These are phyloP conservation scores for Pulveroboletus sp. DNA, from an alignment of 768 basidiomycete species.

Conservation along the genomic window DNA sequence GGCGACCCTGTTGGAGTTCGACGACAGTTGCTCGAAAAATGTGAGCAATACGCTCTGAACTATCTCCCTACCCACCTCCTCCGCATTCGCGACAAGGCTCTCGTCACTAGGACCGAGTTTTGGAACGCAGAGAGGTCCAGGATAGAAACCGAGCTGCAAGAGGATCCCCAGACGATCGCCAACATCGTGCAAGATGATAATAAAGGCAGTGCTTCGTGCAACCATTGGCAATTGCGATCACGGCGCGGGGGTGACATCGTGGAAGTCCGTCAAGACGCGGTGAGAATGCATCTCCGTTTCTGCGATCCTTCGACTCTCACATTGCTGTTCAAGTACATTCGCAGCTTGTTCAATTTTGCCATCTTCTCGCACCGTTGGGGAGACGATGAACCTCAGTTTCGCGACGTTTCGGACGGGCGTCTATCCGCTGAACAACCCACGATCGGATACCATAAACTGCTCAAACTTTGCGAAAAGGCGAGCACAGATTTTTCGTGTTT, in stretches of 20 bases:
- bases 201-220: neutral
- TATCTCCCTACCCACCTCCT: slow-evolving; percentile 17
- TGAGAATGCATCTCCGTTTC: slow-evolving; percentile 1
- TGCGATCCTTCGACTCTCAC: neutral
- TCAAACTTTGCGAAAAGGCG: slow-evolving; percentile 15
- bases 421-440: neutral
- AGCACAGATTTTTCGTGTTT: slow-evolving; percentile 12
- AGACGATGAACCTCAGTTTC: slow-evolving; percentile 14
- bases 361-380: slow-evolving; percentile 24
- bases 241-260: neutral
- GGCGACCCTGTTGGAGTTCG: neutral
- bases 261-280: neutral
- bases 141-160: neutral
- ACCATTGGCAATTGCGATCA: neutral
- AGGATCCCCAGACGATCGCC: neutral
- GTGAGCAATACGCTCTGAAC: slow-evolving; percentile 18
- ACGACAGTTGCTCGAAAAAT: slow-evolving; percentile 7
- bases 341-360: slow-evolving; percentile 14
- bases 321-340: slow-evolving; percentile 3
- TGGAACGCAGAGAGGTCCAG: slow-evolving; percentile 11
- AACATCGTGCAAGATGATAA: neutral
- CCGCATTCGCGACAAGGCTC: slow-evolving; percentile 14
- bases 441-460: slow-evolving; percentile 16
- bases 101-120: slow-evolving; percentile 9
- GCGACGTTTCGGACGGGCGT: slow-evolving; percentile 1